phyloP scores from a whole-genome alignment of 495 filamentous ascomycete genomes.

The Bathelium albidoporum region DNA sequence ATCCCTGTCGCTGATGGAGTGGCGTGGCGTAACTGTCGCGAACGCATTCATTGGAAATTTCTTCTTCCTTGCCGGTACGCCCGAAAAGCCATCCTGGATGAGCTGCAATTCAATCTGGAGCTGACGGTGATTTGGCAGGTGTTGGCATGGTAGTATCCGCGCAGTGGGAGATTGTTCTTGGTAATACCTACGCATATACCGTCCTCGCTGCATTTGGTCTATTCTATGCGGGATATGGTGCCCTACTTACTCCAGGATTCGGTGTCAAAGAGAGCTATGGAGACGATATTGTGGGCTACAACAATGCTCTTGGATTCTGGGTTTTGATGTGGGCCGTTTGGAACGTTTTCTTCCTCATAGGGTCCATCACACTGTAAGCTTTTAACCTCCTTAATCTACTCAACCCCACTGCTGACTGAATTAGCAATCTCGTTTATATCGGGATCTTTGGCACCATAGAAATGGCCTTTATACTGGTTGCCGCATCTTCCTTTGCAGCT shows the following conservation, averaged over 20 bases:
- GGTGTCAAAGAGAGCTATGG: constrained; percentile 36
- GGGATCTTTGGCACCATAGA: constrained; percentile 39
- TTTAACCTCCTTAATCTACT: not conserved
- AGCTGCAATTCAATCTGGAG: not conserved
- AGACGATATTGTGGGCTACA: constrained; percentile 30
- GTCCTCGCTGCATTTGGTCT: constrained; percentile 41
- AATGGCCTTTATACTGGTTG: constrained; percentile 36
- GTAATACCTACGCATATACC: constrained; percentile 43
- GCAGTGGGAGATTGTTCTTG: constrained; percentile 42
- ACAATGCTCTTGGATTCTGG: constrained; percentile 39
- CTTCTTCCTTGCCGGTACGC: constrained; percentile 33
- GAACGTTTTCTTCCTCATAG: constrained; percentile 38
- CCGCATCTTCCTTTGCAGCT: constrained; percentile 37
- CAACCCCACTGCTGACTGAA: not conserved
- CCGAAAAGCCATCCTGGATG: not conserved
- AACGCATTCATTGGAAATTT: constrained; percentile 44
- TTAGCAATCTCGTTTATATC: constrained; percentile 39
- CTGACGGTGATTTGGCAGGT: not conserved
- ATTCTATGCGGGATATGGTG: constrained; percentile 32
- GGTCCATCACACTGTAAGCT: constrained; percentile 30
- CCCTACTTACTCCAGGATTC: constrained; percentile 26
- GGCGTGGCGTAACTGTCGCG: constrained; percentile 34
- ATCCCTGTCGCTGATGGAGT: constrained; percentile 41
- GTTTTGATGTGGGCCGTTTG: constrained; percentile 41
- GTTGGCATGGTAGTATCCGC: constrained; percentile 42